phyloP scores from a whole-genome alignment of 2,329 filamentous ascomycete genomes.

The Aspergillus felis region DNA sequence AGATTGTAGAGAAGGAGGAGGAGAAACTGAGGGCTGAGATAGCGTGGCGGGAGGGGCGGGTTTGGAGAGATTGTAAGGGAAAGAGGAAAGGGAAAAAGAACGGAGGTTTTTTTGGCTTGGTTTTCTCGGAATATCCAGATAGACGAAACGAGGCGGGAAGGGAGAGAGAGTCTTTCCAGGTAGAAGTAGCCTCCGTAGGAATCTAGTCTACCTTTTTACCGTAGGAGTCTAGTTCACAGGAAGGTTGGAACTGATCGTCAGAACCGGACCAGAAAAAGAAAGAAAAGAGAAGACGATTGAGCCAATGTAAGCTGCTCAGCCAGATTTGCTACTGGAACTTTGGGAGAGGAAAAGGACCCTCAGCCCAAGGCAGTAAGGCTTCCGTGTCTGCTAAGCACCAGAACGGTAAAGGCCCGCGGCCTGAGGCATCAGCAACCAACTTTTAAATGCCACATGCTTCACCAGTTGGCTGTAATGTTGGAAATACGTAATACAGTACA shows the following conservation, averaged over 20 bases:
- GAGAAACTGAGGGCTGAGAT: background rate
- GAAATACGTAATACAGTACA: no score
- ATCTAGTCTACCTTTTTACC: no score
- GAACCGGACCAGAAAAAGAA: slow-evolving; percentile 1
- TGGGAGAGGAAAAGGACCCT: background rate
- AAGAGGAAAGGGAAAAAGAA: slow-evolving; percentile 14
- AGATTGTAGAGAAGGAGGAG: slow-evolving; percentile 3
- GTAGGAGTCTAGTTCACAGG: background rate
- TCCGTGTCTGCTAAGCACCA: background rate
- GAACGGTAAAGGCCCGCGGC: background rate
- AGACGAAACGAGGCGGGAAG: slow-evolving; percentile 17
- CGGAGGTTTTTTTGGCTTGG: slow-evolving; percentile 15
- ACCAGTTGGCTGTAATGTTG: no score
- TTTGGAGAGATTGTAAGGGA: slow-evolving; percentile 7
- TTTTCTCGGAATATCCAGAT: slow-evolving; percentile 16
- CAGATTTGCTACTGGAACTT: background rate
- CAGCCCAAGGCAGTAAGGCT: slow-evolving; percentile 13
- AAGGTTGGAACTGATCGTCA: slow-evolving; percentile 17
- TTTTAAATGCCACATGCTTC: background rate
- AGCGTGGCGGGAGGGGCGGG: slow-evolving; percentile 8
- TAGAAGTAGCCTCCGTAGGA: background rate
- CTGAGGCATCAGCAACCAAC: slow-evolving; percentile 7
- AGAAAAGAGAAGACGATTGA: background rate
- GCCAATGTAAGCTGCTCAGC: background rate
- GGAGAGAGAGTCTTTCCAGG: slow-evolving; percentile 3